phyloP scores from a whole-genome alignment of 2,329 filamentous ascomycete genomes.

The Aureobasidium subglaciale region DNA sequence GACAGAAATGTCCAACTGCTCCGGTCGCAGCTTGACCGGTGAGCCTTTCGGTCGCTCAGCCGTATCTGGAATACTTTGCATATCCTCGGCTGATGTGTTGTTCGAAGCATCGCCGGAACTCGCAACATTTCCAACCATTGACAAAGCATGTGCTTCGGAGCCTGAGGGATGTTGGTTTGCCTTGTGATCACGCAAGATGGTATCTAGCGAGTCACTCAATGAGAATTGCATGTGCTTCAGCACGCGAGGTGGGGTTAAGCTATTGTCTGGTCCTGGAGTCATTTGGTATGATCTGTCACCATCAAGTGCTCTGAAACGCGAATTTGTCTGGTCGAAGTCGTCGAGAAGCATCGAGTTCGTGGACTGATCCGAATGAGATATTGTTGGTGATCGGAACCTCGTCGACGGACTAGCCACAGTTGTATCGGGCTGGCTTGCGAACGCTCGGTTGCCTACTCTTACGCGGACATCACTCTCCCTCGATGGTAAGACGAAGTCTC shows the following conservation, averaged over 20 bases:
- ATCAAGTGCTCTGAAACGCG: neutral
- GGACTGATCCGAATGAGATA: neutral
- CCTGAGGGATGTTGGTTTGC: neutral
- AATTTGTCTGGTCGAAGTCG: neutral
- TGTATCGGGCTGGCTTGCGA: conserved; percentile 23
- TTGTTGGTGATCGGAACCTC: neutral
- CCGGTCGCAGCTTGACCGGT: neutral
- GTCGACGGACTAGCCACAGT: conserved; percentile 6
- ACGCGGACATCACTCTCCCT: conserved; percentile 21
- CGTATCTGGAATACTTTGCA: neutral
- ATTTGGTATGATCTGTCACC: neutral
- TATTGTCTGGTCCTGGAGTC: neutral
- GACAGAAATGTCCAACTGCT: neutral
- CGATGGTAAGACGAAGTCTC: neutral
- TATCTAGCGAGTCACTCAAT: neutral
- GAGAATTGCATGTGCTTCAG: neutral
- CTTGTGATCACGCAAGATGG: neutral
- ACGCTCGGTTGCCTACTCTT: conserved; percentile 27
- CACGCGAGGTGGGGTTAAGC: neutral
- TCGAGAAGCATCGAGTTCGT: conserved; percentile 12
- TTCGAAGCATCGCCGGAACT: neutral
- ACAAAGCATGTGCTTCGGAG: neutral
- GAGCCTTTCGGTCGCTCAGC: neutral
- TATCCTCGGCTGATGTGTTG: neutral
- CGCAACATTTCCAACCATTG: neutral